Evolutionary conservation across 2,329 filamentous ascomycete species (phyloP), one percentile per base, ranked within the genome.

Genomic region (Lachnum nothofagi): DNA sequence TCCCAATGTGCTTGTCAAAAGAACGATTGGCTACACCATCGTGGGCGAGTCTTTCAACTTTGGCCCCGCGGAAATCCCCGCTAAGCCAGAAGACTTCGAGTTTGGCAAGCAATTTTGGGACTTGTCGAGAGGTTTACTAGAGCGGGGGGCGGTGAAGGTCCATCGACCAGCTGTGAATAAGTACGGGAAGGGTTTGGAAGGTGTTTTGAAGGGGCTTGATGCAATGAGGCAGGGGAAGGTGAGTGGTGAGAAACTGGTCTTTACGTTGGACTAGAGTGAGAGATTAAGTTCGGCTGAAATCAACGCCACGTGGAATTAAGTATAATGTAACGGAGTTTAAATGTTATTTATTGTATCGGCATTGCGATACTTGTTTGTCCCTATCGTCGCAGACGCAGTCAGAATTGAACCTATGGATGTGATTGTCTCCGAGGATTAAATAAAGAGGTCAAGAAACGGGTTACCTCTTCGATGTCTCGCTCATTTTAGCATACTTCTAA

Each of bases 181-280:
- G 46, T 60, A 54, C 34, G 60, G 62, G 1, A 64, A 56, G 63
- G 60, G 62, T 1, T 50, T 65, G 9, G 60, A 64, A 35, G 63
- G 61, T 6, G 48, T 62, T 12, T 33, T 63, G 33, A 49, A 52
- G 33, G 63, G 62, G 5, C 51, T 65, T 56, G 35, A 62, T 10
- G 48, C 50, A 7, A 50, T 65, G 59, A 56, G 48, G 35, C 41
- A 56, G 27, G 59, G 61, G 1, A 59, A 61, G 49, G 60, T 74
- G 22, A 72, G 69, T 45, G 72, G 66, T 6, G 64, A 65, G 17
- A 75, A 75, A 64, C 59, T 75, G 42, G 72, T 75, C 1, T 73
- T 72, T 54, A 70, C 67, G 7, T 10, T 42, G 4, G 7, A 17
- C 10, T 40, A 23, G 20, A 6, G 6, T 6, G 25, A 27, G 25